Evolutionary conservation across 257 asterid genomes (phyloP), one percentile per base, ranked within the genome.

Genomic region (Solanum commersonii): DNA sequence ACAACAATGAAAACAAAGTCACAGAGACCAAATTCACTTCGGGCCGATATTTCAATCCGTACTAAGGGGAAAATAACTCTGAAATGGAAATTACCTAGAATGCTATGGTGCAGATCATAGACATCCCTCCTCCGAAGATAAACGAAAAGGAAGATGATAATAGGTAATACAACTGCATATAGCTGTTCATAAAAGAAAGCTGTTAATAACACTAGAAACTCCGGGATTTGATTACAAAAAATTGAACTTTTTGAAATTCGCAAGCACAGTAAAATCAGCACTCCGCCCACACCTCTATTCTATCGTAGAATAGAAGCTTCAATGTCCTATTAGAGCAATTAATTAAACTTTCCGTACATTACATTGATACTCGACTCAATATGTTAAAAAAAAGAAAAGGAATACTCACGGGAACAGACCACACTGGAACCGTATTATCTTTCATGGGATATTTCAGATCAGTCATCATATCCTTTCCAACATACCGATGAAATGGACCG

Each of bases 391-490:
- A 78, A 27, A 16, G 14, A 2, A 29, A 7, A 70, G 40, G 85
- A 59, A 67, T 33, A 87, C 98, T 96, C 91, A 96, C 98, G 14
- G 98, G 99, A 90, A 96, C 98, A 16, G 98, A 90, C 98, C 98
- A 96, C 29, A 94, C 67, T 7, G 99, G 99, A 65, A 96, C 98
- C 0, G 98, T 95, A 73, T 95, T 94, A 9, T 92, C 96, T 91
- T 95, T 94, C 94, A 96, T 88, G 16, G 99, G 99, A 88, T 95
- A 96, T 89, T 15, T 95, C 37, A 96, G 96, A 91, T 96, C 99
- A 2, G 88, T 86, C 94, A 96, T 86, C 98, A 96, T 96, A 90
- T 89, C 95, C 90, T 38, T 12, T 83, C 99, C 98, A 60, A 96
- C 98, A 59, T 92, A 96, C 29, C 99, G 96, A 78, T 92, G 84